phyloP scores from a whole-genome alignment of 192 early-diverging fungal species.

The Spinellus fusiger region DNA sequence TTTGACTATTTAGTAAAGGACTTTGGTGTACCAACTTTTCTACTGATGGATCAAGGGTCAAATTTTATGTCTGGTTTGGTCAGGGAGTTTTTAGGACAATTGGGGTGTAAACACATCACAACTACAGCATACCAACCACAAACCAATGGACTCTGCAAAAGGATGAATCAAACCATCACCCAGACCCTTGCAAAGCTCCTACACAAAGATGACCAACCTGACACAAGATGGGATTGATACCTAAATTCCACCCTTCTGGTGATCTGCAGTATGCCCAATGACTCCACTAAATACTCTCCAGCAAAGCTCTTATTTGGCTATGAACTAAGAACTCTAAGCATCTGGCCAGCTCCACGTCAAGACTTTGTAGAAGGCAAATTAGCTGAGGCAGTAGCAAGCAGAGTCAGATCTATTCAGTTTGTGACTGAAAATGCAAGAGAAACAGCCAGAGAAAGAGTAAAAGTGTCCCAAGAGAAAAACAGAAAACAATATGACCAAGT shows the following conservation, averaged over 20 bases:
- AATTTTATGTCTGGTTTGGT: slow-evolving; percentile 9
- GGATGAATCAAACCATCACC: slow-evolving; percentile 15
- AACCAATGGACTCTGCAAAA: slow-evolving; percentile 11
- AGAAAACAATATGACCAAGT: not conserved
- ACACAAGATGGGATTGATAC: not conserved
- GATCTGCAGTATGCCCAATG: slow-evolving; percentile 10
- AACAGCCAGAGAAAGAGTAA: not conserved
- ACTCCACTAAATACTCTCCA: slow-evolving; percentile 4
- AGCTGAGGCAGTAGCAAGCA: not conserved
- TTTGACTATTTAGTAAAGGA: not conserved
- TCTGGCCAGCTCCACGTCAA: not conserved
- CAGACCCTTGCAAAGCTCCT: slow-evolving; percentile 16
- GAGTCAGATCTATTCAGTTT: not conserved
- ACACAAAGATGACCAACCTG: not conserved
- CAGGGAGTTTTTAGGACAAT: not conserved
- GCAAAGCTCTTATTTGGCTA: slow-evolving; percentile 13
- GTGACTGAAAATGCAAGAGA: not conserved
- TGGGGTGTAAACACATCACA: not conserved
- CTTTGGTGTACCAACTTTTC: slow-evolving; percentile 13
- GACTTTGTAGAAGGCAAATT: slow-evolving; percentile 8
- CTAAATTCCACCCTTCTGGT: slow-evolving; percentile 2
- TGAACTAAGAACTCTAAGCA: not conserved
- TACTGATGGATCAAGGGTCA: slow-evolving; percentile 13
- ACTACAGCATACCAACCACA: slow-evolving; percentile 18
- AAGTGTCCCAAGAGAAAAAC: not conserved